phyloP scores from a whole-genome alignment of 176 grass and related monocot genomes.

The bread wheat (Triticum aestivum) region DNA sequence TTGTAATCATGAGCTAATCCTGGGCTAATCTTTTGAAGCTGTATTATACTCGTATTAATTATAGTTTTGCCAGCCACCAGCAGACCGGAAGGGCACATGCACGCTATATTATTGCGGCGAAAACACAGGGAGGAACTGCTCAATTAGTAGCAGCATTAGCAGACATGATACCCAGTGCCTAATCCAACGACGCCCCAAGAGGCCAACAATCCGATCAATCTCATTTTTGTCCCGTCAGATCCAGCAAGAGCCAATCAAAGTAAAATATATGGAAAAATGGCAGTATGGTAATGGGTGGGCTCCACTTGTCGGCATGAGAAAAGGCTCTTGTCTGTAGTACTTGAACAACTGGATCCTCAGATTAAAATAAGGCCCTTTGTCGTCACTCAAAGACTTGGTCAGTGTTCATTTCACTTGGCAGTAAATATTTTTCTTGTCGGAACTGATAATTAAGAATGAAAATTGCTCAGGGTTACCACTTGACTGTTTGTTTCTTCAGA shows the following conservation, averaged over 20 bases:
- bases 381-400: neutral
- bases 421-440: neutral
- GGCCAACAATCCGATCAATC: neutral
- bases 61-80: neutral
- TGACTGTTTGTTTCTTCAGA: neutral
- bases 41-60: neutral
- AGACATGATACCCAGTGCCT: neutral
- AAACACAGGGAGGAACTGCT: neutral
- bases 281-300: neutral
- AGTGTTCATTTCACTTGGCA: neutral
- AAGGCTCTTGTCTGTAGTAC: neutral
- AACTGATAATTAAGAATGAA: neutral
- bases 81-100: conserved; percentile 8
- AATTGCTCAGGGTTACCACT: neutral
- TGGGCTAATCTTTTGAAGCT: neutral
- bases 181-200: neutral
- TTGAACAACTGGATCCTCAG: neutral
- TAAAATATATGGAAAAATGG: neutral
- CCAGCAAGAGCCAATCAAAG: neutral
- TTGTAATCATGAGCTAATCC: too few relatives aligned
- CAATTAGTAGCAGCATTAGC: neutral
- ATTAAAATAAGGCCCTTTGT: neutral
- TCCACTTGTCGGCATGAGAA: neutral
- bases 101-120: too few relatives aligned
- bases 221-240: neutral